phyloP scores from a whole-genome alignment of 2,329 filamentous ascomycete genomes.

The Ascochyta koolunga region DNA sequence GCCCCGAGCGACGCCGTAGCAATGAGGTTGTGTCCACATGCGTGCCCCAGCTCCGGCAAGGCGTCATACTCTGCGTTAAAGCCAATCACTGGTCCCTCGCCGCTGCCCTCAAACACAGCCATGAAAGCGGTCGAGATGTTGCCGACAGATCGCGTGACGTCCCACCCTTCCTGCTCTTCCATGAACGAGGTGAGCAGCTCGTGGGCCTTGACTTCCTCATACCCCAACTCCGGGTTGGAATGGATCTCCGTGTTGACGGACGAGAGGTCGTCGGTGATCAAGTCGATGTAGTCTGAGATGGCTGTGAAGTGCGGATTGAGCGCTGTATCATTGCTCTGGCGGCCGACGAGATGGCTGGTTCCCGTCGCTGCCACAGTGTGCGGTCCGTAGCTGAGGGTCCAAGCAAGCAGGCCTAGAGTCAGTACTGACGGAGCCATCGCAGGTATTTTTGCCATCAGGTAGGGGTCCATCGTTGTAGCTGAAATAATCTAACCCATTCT shows the following conservation, averaged over 20 bases:
- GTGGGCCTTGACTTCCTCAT: conserved; percentile 58
- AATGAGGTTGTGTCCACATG: conserved; percentile 56
- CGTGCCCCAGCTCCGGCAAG: conserved; percentile 51
- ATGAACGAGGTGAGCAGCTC: conserved; percentile 58
- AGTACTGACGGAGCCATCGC: conserved; percentile 3
- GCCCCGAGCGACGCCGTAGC: conserved; percentile 48
- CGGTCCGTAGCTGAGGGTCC: conserved; percentile 3
- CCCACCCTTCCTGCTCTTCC: conserved; percentile 38
- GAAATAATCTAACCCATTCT: no score
- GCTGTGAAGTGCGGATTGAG: conserved; percentile 10
- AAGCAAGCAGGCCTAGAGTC: conserved; percentile 3
- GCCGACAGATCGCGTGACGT: conserved; percentile 42
- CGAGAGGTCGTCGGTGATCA: conserved; percentile 44
- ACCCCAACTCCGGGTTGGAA: conserved; percentile 59
- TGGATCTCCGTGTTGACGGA: conserved; percentile 58
- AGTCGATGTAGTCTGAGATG: conserved; percentile 23
- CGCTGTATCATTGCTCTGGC: conserved; percentile 14
- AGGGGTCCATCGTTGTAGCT: not conserved
- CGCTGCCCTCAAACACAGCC: conserved; percentile 34
- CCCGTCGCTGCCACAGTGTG: not conserved
- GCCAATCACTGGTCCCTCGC: conserved; percentile 52
- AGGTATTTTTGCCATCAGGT: conserved; percentile 4
- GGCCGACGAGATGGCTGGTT: not conserved
- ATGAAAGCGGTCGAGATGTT: conserved; percentile 46
- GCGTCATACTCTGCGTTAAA: conserved; percentile 51